Evolutionary conservation across 2,329 filamentous ascomycete species (phyloP), one percentile per base, ranked within the genome.

Genomic region (Cladosporium austrohemisphaericum): DNA sequence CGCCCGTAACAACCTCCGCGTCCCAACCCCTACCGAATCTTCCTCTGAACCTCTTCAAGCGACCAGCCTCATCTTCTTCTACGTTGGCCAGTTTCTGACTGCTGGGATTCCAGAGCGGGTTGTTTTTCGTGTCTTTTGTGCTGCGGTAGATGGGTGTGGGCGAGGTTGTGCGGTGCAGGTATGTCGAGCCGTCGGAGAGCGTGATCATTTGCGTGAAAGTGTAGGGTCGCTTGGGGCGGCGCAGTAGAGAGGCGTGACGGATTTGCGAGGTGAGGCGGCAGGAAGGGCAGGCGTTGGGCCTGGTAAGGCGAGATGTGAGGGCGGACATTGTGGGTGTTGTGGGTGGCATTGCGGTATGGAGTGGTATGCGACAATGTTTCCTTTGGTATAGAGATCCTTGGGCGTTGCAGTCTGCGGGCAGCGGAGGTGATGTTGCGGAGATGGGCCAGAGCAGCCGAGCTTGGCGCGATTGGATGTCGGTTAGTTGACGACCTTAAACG

Each of bases 201-300:
- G 90, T 91, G 58, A 98, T 78, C 53, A 98, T 80, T 72, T 98
- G 93, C n/a, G 92, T 96, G 77, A 96, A 97, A 59, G 85, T 88
- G 77, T 96, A 97, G 33, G 93, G 92, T 5, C 91, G 83, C 64
- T 90, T 86, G n/a, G 90, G 90, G 13, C 93, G 88, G 54, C 79
- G 80, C 65, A 97, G 81, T 55, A 95, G 86, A 19, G 87, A 90
- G 45, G 93, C 93, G 66, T 89, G 82, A 53, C 90, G 85, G 65
- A 83, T 76, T 73, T 91, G 86, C 20, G 50, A 26, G 43, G 35
- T 26, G 50, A 50, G 43, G 50, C 37, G 32, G 49, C 45, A 53
- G 35, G 37, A 19, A 22, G 52, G 26, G 44, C 49, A 54, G 35
- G 33, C 25, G 20, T 35, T 38, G 20, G 23, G 5, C 5, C 13